Base-by-base conservation (phyloP, 2,329 filamentous ascomycete genomes). In the Ophidiomyces ophidiicola region DNA sequence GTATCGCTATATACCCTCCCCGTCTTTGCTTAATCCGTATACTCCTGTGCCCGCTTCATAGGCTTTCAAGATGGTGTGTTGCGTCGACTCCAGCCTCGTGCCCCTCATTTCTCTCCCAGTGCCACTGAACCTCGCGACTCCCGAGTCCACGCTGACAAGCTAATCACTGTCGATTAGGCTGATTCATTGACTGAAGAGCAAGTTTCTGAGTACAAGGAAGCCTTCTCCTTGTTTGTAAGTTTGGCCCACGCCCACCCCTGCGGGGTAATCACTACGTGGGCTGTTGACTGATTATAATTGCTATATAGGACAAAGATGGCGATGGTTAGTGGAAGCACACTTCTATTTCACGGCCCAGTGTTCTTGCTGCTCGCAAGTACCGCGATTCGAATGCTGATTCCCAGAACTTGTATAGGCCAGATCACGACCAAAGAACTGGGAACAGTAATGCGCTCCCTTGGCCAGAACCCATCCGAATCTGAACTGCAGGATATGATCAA, bases 171-270 rank as follows among this genome's bases (percentile, higher is more conserved):
- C 10, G 14, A 50, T 43, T 63, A 96, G 88, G 88, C 88, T 65
- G 90, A 98, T 66, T 88, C 88, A 66, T 81, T 98, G 61, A 96
- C 90, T 56, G 90, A 98, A 76, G 90, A 98, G 72, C 90, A 98
- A 77, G 90, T 98, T 64, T 96, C 90, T 63, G 90, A 98, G 73
- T 98, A 96, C 76, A 98, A 96, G 82, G 90, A 98, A 73, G 90
- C 90, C 41, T 98, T 98, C 72, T 98, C 90, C 64, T 84, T 98
- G 52, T 98, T 98, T 69, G 90, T 98, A 80, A 80, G 90, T 79
- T 40, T 25, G 29, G 20, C 30, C 23, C 15, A 36, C n/a, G 25
- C 19, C 21, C 6, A 21, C 35, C 31, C 30, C 25, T 41, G 43
- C 34, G 29, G 30, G 32, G 38, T 35, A 36, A 26, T 15, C 18